Base-by-base conservation (phyloP, 2,329 filamentous ascomycete species). In the Penicillium brasilianum region DNA sequence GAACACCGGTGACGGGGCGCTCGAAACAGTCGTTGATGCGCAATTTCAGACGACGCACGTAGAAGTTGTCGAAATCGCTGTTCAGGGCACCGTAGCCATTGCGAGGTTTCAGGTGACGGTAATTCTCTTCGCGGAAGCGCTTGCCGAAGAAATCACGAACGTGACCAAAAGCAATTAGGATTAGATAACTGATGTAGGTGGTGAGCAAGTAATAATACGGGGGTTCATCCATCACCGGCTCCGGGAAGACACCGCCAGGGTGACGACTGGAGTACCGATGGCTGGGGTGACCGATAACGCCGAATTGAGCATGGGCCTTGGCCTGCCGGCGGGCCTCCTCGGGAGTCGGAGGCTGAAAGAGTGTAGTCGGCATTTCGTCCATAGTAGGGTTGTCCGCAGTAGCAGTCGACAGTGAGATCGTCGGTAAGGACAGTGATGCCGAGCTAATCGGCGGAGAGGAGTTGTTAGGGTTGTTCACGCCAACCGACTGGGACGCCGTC, bases 61-160 rank as follows among this genome's bases (percentile, higher is more conserved):
- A 99, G 78, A 99, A 99, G 78, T 94, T 98, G 82, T 99, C 95
- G 74, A 99, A 99, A 78, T 99, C 95, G 72, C 93, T 96, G 78
- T 97, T 98, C 66, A 99, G 84, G 2, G 95, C 93, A 11, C 94
- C 95, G 74, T 97, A 98, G 64, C 95, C 95, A 75, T 97, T 92
- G 67, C 87, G 86, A 39, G 90, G 85, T 74, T 90, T 90, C 72
- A 98, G 83, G 71, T 95, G 90, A 73, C 87, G 88, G 79, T 98
- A 98, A 72, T 92, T 90, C 74, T 91, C 87, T 76, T 93, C 87
- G 74, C 90, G 90, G 80, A 99, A 97, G 64, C 91, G 88, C 84
- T 98, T 97, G 77, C 95, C 94, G 75, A 99, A 98, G 80, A 97
- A 98, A 77, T 99, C 95, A 75, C 94, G 89, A 62, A 97, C 88